A percentile compares a stretch with the other conserved stretches of the same genome.
These are phyloP conservation scores for Tetrapisispora phaffii DNA, from an alignment of 805 yeast species.

Conservation along the genomic window DNA sequence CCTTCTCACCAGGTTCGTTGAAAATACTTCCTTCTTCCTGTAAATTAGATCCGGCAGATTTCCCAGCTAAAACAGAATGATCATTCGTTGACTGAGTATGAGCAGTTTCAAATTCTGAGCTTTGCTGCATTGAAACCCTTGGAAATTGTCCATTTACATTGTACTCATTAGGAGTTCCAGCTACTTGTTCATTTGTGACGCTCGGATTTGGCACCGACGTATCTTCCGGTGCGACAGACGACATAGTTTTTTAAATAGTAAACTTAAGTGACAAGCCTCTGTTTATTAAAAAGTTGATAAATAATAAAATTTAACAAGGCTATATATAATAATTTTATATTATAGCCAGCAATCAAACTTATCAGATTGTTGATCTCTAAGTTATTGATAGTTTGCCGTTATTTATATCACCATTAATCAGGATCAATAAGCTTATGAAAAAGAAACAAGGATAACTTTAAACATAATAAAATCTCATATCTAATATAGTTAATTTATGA, in stretches of 20 bases:
- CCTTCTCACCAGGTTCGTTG: conserved; percentile 2
- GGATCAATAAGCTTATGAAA: no score
- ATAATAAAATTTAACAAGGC: no score
- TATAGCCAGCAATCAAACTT: no score
- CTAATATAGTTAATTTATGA: no score
- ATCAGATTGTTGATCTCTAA: no score
- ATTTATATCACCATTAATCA: no score
- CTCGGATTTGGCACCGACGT: neutral
- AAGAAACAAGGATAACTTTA: no score
- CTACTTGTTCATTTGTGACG: neutral
- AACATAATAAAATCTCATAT: no score
- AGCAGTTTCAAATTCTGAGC: conserved; percentile 1
- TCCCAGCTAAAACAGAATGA: conserved; percentile 1
- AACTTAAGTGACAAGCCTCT: neutral
- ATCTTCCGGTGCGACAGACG: neutral
- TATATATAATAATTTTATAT: no score
- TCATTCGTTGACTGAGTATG: neutral
- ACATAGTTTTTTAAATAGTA: neutral
- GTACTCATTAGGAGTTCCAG: neutral
- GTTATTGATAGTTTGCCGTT: no score
- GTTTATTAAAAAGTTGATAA: neutral
- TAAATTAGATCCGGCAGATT: neutral
- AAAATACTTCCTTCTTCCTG: neutral
- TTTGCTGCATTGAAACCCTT: neutral
- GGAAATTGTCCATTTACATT: neutral